phyloP scores from a whole-genome alignment of 768 basidiomycete species.

The Amanita polypyramis region DNA sequence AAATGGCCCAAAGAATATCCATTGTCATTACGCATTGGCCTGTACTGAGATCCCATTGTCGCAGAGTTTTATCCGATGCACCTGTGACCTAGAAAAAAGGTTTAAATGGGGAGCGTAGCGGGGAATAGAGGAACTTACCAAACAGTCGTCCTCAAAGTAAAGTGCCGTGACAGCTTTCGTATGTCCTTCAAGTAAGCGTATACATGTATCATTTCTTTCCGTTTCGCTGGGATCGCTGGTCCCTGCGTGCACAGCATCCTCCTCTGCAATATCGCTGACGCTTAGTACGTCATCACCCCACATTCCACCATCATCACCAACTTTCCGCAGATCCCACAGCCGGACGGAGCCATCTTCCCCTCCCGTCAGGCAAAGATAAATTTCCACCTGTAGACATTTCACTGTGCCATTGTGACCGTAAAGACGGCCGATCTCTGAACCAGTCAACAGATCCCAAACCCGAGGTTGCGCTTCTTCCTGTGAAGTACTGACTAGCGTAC shows the following conservation, averaged over 20 bases:
- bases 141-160: conserved; percentile 90
- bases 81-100: conserved; percentile 70
- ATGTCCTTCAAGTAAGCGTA: conserved; percentile 79
- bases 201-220: conserved; percentile 48
- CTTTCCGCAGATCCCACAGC: conserved; percentile 84
- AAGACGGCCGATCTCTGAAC: conserved; percentile 77
- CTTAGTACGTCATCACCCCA: conserved; percentile 45
- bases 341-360: conserved; percentile 78
- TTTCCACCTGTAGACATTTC: conserved; percentile 90
- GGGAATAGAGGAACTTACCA: conserved; percentile 41
- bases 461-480: conserved; percentile 80
- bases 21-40: conserved; percentile 99
- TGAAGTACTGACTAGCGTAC: conserved; percentile 81
- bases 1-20: conserved; percentile 99
- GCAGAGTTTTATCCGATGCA: conserved; percentile 94
- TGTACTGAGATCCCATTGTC: conserved; percentile 96
- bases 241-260: conserved; percentile 22
- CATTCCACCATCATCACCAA: conserved; percentile 68
- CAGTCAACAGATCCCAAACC: conserved; percentile 91
- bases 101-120: conserved; percentile 10
- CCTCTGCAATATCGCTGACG: conserved; percentile 48
- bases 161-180: conserved; percentile 86
- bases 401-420: conserved; percentile 75
- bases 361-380: conserved; percentile 83
- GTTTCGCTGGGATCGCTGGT: conserved; percentile 12